Percentiles rank a stretch among this genome's conserved stretches.
Evolutionary conservation across 2,329 filamentous ascomycete species (phyloP).

Genomic region (Colletotrichum orbiculare): DNA sequence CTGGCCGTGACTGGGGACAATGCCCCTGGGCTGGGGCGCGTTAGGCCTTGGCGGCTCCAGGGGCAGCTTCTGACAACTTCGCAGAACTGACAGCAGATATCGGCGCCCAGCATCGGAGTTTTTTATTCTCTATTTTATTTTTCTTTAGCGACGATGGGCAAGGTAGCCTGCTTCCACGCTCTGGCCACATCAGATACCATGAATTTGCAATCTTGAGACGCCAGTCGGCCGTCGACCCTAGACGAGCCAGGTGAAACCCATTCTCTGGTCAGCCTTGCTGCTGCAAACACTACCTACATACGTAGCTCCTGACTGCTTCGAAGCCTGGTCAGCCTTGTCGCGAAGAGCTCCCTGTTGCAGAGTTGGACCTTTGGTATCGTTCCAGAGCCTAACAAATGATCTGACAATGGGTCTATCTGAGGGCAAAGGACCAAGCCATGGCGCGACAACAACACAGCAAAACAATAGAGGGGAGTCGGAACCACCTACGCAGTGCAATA

Average conservation of each 20-base stretch:
- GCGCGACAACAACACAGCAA: constrained; percentile 2
- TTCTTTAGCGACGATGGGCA: constrained; percentile 4
- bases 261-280: constrained; percentile 24
- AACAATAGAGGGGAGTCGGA: constrained; percentile 4
- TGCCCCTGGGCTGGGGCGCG: constrained; percentile 5
- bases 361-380: constrained; percentile 15
- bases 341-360: background rate
- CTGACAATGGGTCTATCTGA: constrained; percentile 24
- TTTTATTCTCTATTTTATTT: background rate
- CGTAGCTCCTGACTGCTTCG: constrained; percentile 2
- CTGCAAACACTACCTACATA: constrained; percentile 1
- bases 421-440: constrained; percentile 3
- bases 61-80: constrained; percentile 6
- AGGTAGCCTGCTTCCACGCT: background rate
- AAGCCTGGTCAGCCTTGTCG: constrained; percentile 22
- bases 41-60: constrained; percentile 15
- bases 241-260: constrained; percentile 28
- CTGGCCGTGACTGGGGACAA: constrained; percentile 16
- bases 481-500: constrained; percentile 1
- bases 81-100: constrained; percentile 7
- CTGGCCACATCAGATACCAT: constrained; percentile 12
- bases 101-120: constrained; percentile 6
- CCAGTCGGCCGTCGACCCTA: constrained; percentile 15
- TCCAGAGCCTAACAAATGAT: constrained; percentile 7
- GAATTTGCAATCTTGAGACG: constrained; percentile 40